These are phyloP conservation scores for Globisporangium uncinulatum DNA, from an alignment of 352 stramenopile genomes.

Conservation along the genomic window DNA sequence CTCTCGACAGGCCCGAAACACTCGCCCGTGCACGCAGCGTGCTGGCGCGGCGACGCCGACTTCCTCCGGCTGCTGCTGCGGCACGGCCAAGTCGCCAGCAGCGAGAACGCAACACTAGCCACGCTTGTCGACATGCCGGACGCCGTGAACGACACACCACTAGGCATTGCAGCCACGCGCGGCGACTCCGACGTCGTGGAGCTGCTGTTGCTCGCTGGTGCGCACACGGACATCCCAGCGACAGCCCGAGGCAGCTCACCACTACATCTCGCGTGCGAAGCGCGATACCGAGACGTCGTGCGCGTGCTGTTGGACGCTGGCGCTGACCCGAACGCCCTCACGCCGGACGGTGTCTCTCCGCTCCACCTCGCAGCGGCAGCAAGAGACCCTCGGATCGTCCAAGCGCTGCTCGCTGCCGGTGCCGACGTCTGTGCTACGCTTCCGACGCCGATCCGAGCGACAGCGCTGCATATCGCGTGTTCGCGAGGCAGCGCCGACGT, in stretches of 20 bases:
- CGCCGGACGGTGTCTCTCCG: background rate
- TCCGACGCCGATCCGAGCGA: background rate
- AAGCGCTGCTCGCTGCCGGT: background rate
- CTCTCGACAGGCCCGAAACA: background rate
- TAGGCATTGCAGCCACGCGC: background rate
- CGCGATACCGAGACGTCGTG: background rate
- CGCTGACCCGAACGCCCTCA: background rate
- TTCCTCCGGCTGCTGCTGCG: background rate
- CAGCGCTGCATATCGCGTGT: background rate
- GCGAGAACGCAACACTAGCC: background rate
- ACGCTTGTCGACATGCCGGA: background rate
- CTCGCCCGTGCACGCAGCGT: slow-evolving; percentile 1
- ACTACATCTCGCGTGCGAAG: background rate
- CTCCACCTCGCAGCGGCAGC: background rate
- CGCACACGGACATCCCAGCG: background rate
- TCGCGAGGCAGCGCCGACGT: background rate
- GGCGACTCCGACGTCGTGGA: background rate
- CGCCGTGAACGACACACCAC: background rate
- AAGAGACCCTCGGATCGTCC: background rate
- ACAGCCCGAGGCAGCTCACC: background rate
- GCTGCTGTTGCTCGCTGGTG: background rate
- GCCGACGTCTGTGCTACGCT: background rate
- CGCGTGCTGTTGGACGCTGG: background rate
- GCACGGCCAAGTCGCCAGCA: background rate
- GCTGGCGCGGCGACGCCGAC: background rate